Evolutionary conservation across 2,329 filamentous ascomycete species (phyloP).

Genomic region (Colletotrichum spaethianum): DNA sequence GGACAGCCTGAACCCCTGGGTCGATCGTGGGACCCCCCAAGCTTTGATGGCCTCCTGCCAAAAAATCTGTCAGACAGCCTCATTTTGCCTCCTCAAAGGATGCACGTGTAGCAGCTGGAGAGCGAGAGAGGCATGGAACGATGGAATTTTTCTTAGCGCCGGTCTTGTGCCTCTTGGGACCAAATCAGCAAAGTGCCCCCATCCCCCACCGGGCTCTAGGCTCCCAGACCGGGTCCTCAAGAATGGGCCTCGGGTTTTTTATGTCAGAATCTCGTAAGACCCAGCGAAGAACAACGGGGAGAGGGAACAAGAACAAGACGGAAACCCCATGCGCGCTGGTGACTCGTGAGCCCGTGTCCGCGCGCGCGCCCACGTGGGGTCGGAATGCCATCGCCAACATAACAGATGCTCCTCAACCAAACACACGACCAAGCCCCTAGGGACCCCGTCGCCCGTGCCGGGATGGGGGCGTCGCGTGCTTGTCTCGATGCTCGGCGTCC

Average conservation of each 20-base stretch:
- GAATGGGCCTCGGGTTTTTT: background rate
- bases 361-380: no score
- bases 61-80: background rate
- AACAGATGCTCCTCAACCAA: background rate
- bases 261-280: background rate
- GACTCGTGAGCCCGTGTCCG: background rate
- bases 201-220: background rate
- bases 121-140: background rate
- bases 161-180: background rate
- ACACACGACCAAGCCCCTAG: background rate
- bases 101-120: background rate
- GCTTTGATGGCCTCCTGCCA: background rate
- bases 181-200: background rate
- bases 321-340: background rate
- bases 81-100: slow-evolving; percentile 1
- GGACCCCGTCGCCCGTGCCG: background rate
- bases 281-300: background rate
- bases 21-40: slow-evolving; percentile 1
- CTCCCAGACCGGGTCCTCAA: background rate
- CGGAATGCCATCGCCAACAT: background rate
- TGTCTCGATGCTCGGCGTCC: slow-evolving; percentile 13
- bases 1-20: slow-evolving; percentile 13
- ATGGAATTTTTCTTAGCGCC: background rate
- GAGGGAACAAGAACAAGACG: background rate
- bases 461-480: background rate